Conservation (phyloP, 2,329 filamentous ascomycete genomes). For the Epichloe aotearoae region DNA sequence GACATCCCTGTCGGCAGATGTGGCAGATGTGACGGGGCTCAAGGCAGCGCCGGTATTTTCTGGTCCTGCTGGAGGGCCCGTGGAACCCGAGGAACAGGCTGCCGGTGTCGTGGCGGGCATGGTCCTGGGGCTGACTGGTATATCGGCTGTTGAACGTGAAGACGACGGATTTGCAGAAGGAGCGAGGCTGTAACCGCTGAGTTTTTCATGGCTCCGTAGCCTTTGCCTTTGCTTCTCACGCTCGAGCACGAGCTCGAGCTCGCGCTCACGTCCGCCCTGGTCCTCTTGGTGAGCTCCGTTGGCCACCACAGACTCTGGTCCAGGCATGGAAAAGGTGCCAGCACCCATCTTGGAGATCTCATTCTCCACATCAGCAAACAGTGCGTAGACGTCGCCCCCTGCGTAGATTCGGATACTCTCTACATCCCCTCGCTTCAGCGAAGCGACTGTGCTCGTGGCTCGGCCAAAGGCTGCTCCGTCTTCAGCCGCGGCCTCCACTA, state of each 20-base stretch:
- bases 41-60: background rate
- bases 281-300: background rate
- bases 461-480: constrained; percentile 13
- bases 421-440: constrained; percentile 27
- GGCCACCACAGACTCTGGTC: background rate
- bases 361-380: constrained; percentile 52
- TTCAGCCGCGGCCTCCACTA: constrained; percentile 27
- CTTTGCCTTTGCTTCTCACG: constrained; percentile 33
- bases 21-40: background rate
- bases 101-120: background rate
- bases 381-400: constrained; percentile 51
- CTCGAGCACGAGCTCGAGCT: background rate
- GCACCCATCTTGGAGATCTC: constrained; percentile 25
- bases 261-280: background rate
- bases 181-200: constrained; percentile 21
- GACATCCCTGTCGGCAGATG: background rate
- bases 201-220: constrained; percentile 37
- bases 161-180: constrained; percentile 11
- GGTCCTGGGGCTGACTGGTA: constrained; percentile 6
- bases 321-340: constrained; percentile 1
- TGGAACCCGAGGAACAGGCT: constrained; percentile 18
- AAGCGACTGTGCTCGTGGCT: constrained; percentile 10
- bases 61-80: constrained; percentile 13
- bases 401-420: constrained; percentile 59
- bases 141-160: background rate